Conservation (phyloP, 2,329 filamentous ascomycete species). For the Aureobasidium subglaciale region DNA sequence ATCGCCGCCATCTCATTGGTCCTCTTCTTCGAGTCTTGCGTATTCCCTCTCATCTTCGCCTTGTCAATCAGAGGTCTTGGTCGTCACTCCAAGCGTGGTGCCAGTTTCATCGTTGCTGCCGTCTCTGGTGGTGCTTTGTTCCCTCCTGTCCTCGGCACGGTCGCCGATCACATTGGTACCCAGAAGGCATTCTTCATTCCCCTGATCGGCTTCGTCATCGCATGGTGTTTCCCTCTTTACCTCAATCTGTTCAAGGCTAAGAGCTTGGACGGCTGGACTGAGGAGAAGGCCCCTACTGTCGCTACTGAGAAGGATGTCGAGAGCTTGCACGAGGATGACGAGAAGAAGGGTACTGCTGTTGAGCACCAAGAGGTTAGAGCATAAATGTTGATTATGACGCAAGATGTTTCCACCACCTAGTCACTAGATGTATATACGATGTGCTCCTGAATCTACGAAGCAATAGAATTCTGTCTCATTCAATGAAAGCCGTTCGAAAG, state of each 20-base stretch:
- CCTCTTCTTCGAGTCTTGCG: constrained; percentile 74
- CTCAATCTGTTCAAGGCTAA: constrained; percentile 60
- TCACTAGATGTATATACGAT: background rate
- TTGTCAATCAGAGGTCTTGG: constrained; percentile 71
- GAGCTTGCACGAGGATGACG: background rate
- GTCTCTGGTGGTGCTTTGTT: constrained; percentile 68
- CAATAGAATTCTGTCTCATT: background rate
- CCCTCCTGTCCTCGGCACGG: constrained; percentile 62
- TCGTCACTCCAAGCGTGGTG: constrained; percentile 68
- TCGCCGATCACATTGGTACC: constrained; percentile 56
- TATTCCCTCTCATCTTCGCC: constrained; percentile 76
- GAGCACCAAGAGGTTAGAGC: constrained; percentile 2
- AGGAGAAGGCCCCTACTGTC: constrained; percentile 40
- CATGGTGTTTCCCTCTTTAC: constrained; percentile 39
- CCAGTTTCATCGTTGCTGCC: constrained; percentile 64
- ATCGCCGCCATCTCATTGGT: constrained; percentile 49
- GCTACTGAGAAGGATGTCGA: constrained; percentile 29
- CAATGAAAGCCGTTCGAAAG: too few relatives aligned
- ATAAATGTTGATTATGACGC: background rate
- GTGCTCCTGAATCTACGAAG: background rate
- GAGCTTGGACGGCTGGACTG: constrained; percentile 48
- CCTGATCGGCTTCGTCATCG: constrained; percentile 43
- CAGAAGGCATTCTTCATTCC: constrained; percentile 61
- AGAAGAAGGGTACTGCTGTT: constrained; percentile 10
- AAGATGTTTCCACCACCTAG: background rate